Conservation (phyloP, 2,329 filamentous ascomycete species). For the Penicillium sp. region DNA sequence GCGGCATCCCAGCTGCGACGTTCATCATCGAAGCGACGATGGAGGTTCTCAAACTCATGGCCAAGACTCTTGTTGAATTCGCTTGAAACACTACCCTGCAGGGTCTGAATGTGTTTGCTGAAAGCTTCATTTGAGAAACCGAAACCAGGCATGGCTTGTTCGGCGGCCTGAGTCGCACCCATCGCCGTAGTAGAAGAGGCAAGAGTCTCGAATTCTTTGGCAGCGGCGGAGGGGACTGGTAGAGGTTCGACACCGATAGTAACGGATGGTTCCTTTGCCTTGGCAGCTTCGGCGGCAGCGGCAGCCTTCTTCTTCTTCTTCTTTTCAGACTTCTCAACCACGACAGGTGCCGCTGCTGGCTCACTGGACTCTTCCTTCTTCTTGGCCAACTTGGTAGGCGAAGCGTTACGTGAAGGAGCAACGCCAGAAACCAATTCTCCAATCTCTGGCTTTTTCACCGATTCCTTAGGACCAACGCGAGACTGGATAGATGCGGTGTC, state of each 20-base stretch:
- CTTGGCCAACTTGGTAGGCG: slow-evolving; percentile 41
- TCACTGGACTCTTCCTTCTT: slow-evolving; percentile 44
- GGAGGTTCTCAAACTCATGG: slow-evolving; percentile 54
- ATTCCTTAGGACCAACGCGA: slow-evolving; percentile 41
- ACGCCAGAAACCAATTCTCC: slow-evolving; percentile 25
- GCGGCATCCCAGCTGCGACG: slow-evolving; percentile 62
- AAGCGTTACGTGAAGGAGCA: slow-evolving; percentile 30
- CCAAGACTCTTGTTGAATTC: slow-evolving; percentile 49
- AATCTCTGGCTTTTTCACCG: slow-evolving; percentile 34
- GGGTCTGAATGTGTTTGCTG: slow-evolving; percentile 58
- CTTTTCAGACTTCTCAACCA: slow-evolving; percentile 62
- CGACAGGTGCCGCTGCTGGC: slow-evolving; percentile 17
- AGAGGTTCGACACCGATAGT: slow-evolving; percentile 17
- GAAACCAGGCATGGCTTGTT: slow-evolving; percentile 15
- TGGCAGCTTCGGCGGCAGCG: slow-evolving; percentile 35
- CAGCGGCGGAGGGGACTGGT: neutral
- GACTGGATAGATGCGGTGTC: slow-evolving; percentile 36
- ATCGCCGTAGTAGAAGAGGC: slow-evolving; percentile 16
- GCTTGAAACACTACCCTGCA: slow-evolving; percentile 48
- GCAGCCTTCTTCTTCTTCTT: slow-evolving; percentile 64
- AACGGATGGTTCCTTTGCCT: slow-evolving; percentile 39
- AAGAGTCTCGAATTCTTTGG: slow-evolving; percentile 13
- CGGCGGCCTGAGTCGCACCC: slow-evolving; percentile 12
- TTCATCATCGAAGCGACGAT: slow-evolving; percentile 67
- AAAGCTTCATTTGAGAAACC: slow-evolving; percentile 56